Base-by-base conservation (phyloP, 169 alveolate genomes). In the Plasmodium falciparum region DNA sequence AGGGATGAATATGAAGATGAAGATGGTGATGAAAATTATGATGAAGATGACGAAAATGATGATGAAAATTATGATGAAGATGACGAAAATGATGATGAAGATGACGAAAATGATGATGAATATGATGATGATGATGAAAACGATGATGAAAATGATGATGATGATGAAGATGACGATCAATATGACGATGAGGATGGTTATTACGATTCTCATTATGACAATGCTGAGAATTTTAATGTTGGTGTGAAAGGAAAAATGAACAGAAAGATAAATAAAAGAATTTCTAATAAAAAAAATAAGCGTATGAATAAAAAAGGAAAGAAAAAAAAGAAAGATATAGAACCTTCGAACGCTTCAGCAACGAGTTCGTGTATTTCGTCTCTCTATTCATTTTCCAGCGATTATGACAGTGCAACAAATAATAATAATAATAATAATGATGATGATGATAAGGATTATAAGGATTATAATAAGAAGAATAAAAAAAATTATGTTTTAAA, bases 371-470 rank as follows among this genome's bases (percentile, higher is more conserved):
- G 89, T 56, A 24, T 75, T 9, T 75, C 89, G 0, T 26, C 75
- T 3, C 26, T 75, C 26, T 75, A 75, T 15, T 75, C 89, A 7
- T 75, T 75, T 20, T 75, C 89, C 13, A 75, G 89, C 24, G 89
- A 75, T 49, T 75, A 52, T 2, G 43, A 22, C 50, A 75, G 89
- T 8, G 6, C 33, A 15, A 8, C 20, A 9, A 63, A 54, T 20
- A 54, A 56, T 22, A 56, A 59, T 22, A 62, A 74, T 56, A 29
- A 11, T 56, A 33, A 24, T 49, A 56, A 69, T 7, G 62, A 43
- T 11, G 22, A 20, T 54, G 1, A 54, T 56, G 65, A 11, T 56
- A 39, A n/a, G n/a, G n/a, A n/a, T n/a, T n/a, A 24, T 49, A 56
- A 69, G 2, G 62, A 43, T 11, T 11, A 62, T 43, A 12, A 11